Conservation (phyloP, 768 basidiomycete genomes). For the Leccinum pellstonianum region DNA sequence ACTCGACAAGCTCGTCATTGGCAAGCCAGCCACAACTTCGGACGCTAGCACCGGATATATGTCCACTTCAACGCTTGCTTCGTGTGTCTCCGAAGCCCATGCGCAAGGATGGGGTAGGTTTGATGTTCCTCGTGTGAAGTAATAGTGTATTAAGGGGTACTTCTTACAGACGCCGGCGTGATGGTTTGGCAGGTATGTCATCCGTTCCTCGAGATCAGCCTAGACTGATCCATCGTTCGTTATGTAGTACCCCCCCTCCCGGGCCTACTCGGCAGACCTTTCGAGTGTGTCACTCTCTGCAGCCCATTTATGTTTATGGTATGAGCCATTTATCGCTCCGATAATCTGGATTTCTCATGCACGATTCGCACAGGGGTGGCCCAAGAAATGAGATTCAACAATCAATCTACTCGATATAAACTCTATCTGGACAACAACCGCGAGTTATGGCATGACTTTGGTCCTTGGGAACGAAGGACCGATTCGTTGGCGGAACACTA, state of each 20-base stretch:
- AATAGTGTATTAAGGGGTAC: background rate
- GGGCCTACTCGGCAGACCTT: no score
- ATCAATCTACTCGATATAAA: no score
- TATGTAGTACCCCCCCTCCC: slow-evolving; percentile 30
- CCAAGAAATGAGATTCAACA: no score
- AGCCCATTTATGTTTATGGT: no score
- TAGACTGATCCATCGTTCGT: background rate
- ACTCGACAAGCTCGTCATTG: slow-evolving; percentile 69
- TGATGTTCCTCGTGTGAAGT: background rate
- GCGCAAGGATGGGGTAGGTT: slow-evolving; percentile 15
- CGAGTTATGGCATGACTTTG: no score
- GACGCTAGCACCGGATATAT: slow-evolving; percentile 61
- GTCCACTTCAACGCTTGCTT: slow-evolving; percentile 50
- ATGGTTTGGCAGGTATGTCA: slow-evolving; percentile 39
- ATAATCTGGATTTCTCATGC: no score
- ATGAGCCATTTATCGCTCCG: no score
- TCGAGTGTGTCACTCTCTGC: no score
- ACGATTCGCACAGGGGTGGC: no score
- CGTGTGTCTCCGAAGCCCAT: slow-evolving; percentile 56
- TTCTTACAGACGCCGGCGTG: slow-evolving; percentile 36
- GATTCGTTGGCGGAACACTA: no score
- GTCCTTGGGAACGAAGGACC: no score
- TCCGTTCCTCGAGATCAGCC: background rate
- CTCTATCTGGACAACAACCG: no score
- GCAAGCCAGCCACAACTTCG: slow-evolving; percentile 55